These are phyloP conservation scores for Komagataella pastoris DNA, from an alignment of 805 yeast species.

Conservation along the genomic window DNA sequence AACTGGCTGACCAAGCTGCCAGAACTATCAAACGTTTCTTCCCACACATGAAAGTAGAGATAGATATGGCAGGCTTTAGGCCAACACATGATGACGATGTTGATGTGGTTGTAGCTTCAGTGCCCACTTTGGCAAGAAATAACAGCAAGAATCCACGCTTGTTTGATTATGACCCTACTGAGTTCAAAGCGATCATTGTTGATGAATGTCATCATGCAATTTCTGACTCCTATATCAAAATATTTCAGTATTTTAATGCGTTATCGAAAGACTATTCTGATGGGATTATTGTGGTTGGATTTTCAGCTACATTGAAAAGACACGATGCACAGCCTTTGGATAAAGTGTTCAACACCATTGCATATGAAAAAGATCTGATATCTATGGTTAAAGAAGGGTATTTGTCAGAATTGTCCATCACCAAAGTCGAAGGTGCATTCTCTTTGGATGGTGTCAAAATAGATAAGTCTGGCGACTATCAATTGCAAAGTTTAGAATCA, in stretches of 20 bases:
- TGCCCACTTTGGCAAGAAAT: constrained; percentile 43
- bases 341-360: constrained; percentile 56
- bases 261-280: constrained; percentile 15
- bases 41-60: constrained; percentile 39
- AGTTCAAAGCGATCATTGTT: constrained; percentile 62
- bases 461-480: constrained; percentile 37
- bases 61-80: constrained; percentile 53
- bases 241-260: constrained; percentile 48
- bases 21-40: constrained; percentile 27
- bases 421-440: constrained; percentile 33
- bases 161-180: constrained; percentile 35
- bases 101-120: constrained; percentile 68
- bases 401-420: constrained; percentile 56
- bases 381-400: constrained; percentile 60
- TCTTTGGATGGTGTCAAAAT: constrained; percentile 12
- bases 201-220: constrained; percentile 94
- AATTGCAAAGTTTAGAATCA: constrained; percentile 31
- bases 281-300: constrained; percentile 56
- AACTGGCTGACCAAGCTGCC: constrained; percentile 62
- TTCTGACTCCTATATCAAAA: constrained; percentile 47
- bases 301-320: constrained; percentile 78
- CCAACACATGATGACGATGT: constrained; percentile 25
- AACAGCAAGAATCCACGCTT: constrained; percentile 27
- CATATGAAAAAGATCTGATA: constrained; percentile 48
- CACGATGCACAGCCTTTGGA: constrained; percentile 55